Conservation (phyloP, 2,329 filamentous ascomycete genomes). For the Plectosphaerella sp. region DNA sequence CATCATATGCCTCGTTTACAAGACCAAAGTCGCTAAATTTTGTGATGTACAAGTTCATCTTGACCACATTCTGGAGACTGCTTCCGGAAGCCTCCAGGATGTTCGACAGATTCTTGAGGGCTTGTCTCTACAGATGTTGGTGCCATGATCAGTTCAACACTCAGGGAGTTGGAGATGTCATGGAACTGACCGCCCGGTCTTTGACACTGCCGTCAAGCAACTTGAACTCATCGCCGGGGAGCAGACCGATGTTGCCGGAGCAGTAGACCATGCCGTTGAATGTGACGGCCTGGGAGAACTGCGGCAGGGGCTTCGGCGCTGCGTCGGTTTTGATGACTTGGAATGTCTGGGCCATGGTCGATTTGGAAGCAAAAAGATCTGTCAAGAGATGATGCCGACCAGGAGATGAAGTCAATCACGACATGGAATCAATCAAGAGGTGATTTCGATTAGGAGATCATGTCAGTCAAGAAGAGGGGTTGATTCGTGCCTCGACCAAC, state of each 20-base stretch:
- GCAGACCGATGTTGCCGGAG: constrained; percentile 56
- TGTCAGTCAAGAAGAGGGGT: too few species aligned
- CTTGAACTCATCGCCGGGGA: constrained; percentile 33
- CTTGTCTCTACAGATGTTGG: constrained; percentile 37
- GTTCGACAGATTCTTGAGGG: constrained; percentile 52
- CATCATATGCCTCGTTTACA: constrained; percentile 52
- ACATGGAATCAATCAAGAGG: too few species aligned
- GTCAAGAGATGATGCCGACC: too few species aligned
- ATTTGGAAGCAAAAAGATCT: too few species aligned
- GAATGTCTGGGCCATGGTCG: background rate
- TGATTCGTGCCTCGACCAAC: too few species aligned
- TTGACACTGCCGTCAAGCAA: constrained; percentile 50
- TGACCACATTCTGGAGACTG: constrained; percentile 56
- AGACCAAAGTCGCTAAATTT: constrained; percentile 60
- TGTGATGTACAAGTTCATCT: constrained; percentile 63
- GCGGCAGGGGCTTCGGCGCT: constrained; percentile 37
- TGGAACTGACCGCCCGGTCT: constrained; percentile 40
- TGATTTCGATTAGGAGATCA: too few species aligned
- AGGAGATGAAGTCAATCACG: too few species aligned
- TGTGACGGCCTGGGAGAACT: constrained; percentile 58
- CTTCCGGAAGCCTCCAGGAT: constrained; percentile 59
- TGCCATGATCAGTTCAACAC: constrained; percentile 3
- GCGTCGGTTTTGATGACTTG: constrained; percentile 14
- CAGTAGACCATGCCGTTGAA: constrained; percentile 68
- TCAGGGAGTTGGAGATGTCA: background rate